These are phyloP conservation scores for Nicotiana rustica DNA, from an alignment of 305 asterid genomes.

Conservation along the genomic window DNA sequence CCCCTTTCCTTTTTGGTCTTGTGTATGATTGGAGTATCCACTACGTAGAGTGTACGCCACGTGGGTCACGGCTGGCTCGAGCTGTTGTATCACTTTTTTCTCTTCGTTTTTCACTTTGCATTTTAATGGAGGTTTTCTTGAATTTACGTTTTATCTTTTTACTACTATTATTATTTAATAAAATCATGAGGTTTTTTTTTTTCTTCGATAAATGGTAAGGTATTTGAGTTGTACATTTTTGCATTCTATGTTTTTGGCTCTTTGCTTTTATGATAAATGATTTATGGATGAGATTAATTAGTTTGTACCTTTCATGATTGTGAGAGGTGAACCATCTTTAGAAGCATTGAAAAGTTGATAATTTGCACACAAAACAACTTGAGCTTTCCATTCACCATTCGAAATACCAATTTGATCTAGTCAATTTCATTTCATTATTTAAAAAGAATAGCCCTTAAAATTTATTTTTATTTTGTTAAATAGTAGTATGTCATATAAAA, in stretches of 20 bases:
- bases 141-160: no score
- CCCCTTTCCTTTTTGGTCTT: conserved; percentile 15
- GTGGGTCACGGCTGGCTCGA: neutral
- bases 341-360: neutral
- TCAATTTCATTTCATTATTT: neutral
- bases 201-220: neutral
- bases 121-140: neutral
- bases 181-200: neutral
- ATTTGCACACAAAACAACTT: neutral
- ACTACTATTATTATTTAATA: neutral
- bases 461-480: no score
- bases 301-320: neutral
- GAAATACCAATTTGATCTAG: neutral
- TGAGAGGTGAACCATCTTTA: neutral
- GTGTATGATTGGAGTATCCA: neutral
- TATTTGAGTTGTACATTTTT: neutral
- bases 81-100: conserved; percentile 1
- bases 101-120: neutral
- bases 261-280: neutral
- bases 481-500: no score
- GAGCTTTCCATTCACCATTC: neutral
- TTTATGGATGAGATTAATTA: neutral
- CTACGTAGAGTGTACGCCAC: neutral
- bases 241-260: neutral
- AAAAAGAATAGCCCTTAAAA: no score